Conservation (phyloP, 2,329 filamentous ascomycete species). For the Mycocentrospora acerina region DNA sequence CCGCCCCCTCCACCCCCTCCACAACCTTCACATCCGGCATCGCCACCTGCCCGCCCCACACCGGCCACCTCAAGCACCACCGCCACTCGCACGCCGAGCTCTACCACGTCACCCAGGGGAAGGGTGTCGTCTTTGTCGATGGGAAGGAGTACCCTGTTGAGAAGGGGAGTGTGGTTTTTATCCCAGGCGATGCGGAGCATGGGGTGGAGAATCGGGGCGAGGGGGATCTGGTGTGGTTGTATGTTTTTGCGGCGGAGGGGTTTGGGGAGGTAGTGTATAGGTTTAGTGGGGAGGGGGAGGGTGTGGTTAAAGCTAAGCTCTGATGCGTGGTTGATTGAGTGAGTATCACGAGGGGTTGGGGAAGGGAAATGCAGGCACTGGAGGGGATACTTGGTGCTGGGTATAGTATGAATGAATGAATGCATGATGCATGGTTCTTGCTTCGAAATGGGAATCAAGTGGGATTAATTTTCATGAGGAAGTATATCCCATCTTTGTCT, state of each 20-base stretch:
- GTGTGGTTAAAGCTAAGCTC: slow-evolving; percentile 10
- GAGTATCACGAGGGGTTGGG: no score
- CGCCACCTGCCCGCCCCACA: slow-evolving; percentile 33
- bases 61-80: slow-evolving; percentile 42
- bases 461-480: no score
- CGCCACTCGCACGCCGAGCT: slow-evolving; percentile 48
- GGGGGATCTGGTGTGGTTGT: slow-evolving; percentile 43
- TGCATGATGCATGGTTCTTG: no score
- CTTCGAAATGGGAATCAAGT: no score
- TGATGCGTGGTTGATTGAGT: no score
- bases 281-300: slow-evolving; percentile 21
- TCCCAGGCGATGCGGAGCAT: slow-evolving; percentile 49
- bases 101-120: slow-evolving; percentile 45
- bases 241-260: slow-evolving; percentile 42
- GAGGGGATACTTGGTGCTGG: no score
- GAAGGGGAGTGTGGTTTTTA: slow-evolving; percentile 43
- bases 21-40: slow-evolving; percentile 44
- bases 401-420: no score
- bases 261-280: slow-evolving; percentile 46
- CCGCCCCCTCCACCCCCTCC: slow-evolving; percentile 34
- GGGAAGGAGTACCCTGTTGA: slow-evolving; percentile 34
- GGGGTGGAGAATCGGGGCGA: slow-evolving; percentile 31
- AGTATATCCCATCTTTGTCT: no score
- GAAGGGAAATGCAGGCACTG: no score
- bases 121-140: slow-evolving; percentile 43